Percentiles rank a stretch among this genome's conserved stretches.
Evolutionary conservation across 108 stramenopile genomes (phyloP).

Genomic region (Stephanodiscus minutulus): DNA sequence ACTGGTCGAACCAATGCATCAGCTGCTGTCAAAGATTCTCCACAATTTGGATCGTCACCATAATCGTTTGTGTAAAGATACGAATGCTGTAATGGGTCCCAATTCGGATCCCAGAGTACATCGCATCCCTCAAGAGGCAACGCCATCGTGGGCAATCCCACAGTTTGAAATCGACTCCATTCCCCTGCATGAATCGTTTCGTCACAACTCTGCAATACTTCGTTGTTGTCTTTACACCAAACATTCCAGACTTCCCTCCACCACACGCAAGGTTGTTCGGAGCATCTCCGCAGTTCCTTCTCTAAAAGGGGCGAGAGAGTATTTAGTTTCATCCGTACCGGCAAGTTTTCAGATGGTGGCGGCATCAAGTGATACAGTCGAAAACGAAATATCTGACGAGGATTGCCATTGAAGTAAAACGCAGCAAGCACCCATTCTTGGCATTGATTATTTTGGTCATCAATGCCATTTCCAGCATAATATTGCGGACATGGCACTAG

Average conservation of each 20-base stretch:
- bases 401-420: slow-evolving; percentile 86
- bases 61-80: slow-evolving; percentile 51
- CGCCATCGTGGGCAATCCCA: slow-evolving; percentile 22
- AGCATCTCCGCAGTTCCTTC: slow-evolving; percentile 38
- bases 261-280: slow-evolving; percentile 34
- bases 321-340: slow-evolving; percentile 63
- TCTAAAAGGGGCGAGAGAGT: slow-evolving; percentile 65
- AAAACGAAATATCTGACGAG: slow-evolving; percentile 81
- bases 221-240: slow-evolving; percentile 11
- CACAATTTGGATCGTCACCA: not conserved
- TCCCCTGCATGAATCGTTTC: not conserved
- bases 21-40: not conserved
- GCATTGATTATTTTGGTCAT: not conserved
- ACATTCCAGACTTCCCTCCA: slow-evolving; percentile 43
- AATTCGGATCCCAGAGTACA: slow-evolving; percentile 63
- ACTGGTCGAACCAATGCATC: not conserved
- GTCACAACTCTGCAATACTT: not conserved
- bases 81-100: slow-evolving; percentile 66
- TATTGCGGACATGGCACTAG: slow-evolving; percentile 58
- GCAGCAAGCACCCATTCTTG: slow-evolving; percentile 61
- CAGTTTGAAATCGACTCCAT: slow-evolving; percentile 27
- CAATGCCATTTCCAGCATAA: not conserved
- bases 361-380: slow-evolving; percentile 63
- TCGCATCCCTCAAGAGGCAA: slow-evolving; percentile 60
- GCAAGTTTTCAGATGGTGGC: slow-evolving; percentile 17